Evolutionary conservation across 495 filamentous ascomycete species (phyloP).

Genomic region (Echria macrotheca): DNA sequence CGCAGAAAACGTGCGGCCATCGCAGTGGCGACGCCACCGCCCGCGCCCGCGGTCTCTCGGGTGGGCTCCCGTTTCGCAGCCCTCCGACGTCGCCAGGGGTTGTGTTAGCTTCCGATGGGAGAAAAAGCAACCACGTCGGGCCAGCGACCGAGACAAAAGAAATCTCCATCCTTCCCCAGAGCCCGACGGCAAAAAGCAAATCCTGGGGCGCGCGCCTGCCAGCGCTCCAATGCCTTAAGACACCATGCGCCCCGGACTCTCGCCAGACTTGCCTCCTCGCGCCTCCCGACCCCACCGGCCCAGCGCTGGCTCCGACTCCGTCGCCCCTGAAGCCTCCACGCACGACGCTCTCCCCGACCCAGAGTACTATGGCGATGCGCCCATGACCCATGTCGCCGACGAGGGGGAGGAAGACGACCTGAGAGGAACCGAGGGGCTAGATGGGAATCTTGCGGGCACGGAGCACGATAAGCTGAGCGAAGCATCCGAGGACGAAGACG

Average conservation of each 20-base stretch:
- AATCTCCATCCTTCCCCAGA: too few relatives aligned
- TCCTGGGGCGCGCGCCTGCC: neutral
- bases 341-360: neutral
- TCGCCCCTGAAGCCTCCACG: neutral
- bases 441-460: constrained; percentile 13
- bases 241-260: neutral
- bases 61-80: too few relatives aligned
- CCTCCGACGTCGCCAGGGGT: too few relatives aligned
- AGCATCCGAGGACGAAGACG: constrained; percentile 11
- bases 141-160: too few relatives aligned
- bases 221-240: neutral
- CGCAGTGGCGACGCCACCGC: too few relatives aligned
- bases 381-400: neutral
- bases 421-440: too few relatives aligned
- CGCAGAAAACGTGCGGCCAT: too few relatives aligned
- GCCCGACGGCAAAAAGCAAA: neutral
- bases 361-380: neutral
- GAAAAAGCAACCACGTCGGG: neutral
- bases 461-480: constrained; percentile 12
- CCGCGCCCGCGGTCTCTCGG: too few relatives aligned
- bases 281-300: neutral
- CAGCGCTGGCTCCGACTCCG: neutral
- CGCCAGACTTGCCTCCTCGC: neutral
- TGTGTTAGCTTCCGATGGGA: neutral
- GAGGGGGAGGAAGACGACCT: constrained; percentile 11